Evolutionary conservation across 2,329 filamentous ascomycete species (phyloP).

Genomic region (Thelonectria rubi): DNA sequence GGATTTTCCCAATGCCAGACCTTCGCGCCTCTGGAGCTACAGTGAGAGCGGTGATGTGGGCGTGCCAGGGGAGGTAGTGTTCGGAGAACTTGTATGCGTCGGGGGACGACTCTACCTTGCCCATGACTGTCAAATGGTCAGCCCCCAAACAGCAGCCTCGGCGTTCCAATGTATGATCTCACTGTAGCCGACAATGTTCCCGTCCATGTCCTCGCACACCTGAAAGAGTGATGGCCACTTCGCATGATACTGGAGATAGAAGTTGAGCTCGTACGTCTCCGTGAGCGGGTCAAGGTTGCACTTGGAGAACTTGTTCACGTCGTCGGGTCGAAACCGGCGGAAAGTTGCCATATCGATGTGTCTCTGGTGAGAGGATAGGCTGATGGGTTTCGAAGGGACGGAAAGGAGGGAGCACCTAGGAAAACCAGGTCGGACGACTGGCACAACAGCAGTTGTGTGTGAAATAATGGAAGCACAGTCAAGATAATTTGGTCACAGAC

Average conservation of each 20-base stretch:
- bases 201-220: conserved; percentile 84
- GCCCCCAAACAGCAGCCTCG: conserved; percentile 14
- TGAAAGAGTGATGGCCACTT: conserved; percentile 96
- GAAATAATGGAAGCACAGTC: not conserved
- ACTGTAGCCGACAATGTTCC: conserved; percentile 97
- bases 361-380: not conserved
- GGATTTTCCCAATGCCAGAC: conserved; percentile 83
- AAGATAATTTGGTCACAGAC: not conserved
- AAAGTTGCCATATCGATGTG: conserved; percentile 62
- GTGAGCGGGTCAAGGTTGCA: conserved; percentile 96
- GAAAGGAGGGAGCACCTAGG: not conserved
- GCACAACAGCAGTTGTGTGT: not conserved
- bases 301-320: conserved; percentile 89
- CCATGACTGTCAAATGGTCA: conserved; percentile 78
- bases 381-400: not conserved
- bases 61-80: conserved; percentile 99
- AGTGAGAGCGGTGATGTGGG: conserved; percentile 95
- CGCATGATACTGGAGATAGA: conserved; percentile 95
- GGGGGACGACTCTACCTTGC: conserved; percentile 91
- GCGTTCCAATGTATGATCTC: conserved; percentile 47
- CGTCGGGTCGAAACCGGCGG: conserved; percentile 82
- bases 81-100: conserved; percentile 77
- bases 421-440: not conserved
- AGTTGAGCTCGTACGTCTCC: conserved; percentile 96
- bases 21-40: conserved; percentile 87